These are phyloP conservation scores for Saccharomycopsis microspora DNA, from an alignment of 805 yeast species.

Conservation along the genomic window DNA sequence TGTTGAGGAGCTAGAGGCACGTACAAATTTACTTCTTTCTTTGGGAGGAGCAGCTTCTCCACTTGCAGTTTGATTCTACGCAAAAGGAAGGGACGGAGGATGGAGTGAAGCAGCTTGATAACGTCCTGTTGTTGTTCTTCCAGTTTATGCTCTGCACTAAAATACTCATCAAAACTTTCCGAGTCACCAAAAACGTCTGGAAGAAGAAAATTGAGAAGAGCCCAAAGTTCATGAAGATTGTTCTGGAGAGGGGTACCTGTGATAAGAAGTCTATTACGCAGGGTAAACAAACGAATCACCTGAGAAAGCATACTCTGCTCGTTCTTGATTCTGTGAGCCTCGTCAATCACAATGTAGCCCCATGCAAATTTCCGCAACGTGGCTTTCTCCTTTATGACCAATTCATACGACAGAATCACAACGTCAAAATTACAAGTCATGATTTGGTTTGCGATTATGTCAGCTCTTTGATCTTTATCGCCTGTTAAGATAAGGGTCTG, in stretches of 20 bases:
- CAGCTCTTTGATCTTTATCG: slow-evolving; percentile 54
- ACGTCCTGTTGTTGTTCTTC: slow-evolving; percentile 30
- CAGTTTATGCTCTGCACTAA: slow-evolving; percentile 26
- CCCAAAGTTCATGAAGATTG: slow-evolving; percentile 75
- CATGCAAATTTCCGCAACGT: slow-evolving; percentile 55
- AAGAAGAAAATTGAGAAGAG: slow-evolving; percentile 58
- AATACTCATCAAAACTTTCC: slow-evolving; percentile 70
- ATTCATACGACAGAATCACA: slow-evolving; percentile 61
- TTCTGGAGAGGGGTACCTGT: slow-evolving; percentile 81
- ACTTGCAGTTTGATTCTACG: slow-evolving; percentile 74
- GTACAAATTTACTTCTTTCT: slow-evolving; percentile 62
- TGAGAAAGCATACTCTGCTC: slow-evolving; percentile 66
- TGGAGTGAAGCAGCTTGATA: slow-evolving; percentile 62
- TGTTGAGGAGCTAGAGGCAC: slow-evolving; percentile 75
- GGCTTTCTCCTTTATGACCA: slow-evolving; percentile 65
- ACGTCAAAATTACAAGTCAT: slow-evolving; percentile 61
- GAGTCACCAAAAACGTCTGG: slow-evolving; percentile 74
- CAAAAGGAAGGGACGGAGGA: slow-evolving; percentile 60
- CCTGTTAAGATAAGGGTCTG: slow-evolving; percentile 63
- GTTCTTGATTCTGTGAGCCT: slow-evolving; percentile 75
- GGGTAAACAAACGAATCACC: slow-evolving; percentile 61
- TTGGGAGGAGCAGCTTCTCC: slow-evolving; percentile 68
- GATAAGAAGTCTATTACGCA: slow-evolving; percentile 56
- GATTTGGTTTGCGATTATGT: slow-evolving; percentile 38
- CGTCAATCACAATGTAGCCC: slow-evolving; percentile 73